Base-by-base conservation (phyloP, 352 stramenopile species). In the Pythium rishiriense region DNA sequence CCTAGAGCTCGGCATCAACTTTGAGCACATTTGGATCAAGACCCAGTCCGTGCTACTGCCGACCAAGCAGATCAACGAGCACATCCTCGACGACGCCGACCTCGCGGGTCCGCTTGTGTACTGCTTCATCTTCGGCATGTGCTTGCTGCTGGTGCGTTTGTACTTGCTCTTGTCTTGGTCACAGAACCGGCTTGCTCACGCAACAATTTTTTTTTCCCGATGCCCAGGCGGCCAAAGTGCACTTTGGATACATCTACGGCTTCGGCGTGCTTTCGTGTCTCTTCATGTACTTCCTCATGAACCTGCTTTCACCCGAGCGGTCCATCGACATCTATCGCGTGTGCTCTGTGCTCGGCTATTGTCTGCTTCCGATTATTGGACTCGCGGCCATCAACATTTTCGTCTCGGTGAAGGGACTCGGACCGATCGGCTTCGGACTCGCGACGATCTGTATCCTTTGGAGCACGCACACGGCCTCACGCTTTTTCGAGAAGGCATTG, bases 221-320 rank as follows among this genome's bases (percentile, higher is more conserved):
- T 21, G 11, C 29, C 3, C 47, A 93, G 85, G 79, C 78, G 41
- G 90, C 85, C 41, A 98, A 98, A 75, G 76, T 99, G 55, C 95
- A 99, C 63, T 99, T 99, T 72, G 97, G 97, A 35, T 99, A 99
- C 76, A 98, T 99, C 62, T 99, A 99, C 77, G 96, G 96, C 46
- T 99, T 99, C 74, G 95, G 96, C 26, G 71, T 99, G n/a, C 90
- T 98, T 62, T 98, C 96, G 47, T 99, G 94, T 72, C 51, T 98
- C 21, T 91, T 92, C 64, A 96, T 99, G 83, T 98, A 97, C 51
- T 58, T 98, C 35, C 82, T 99, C 33, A 85, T 99, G 65, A 99
- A 99, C 79, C 74, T 99, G 24, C 85, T 99, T 58, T 93, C 87
- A 24, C 78, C 83, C 1, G 73, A 91, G 35, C 79, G 81, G 25